A percentile compares a stretch with the other conserved stretches of the same genome.
Evolutionary conservation across 805 yeast species (phyloP).

Genomic region (Lachancea dasiensis): DNA sequence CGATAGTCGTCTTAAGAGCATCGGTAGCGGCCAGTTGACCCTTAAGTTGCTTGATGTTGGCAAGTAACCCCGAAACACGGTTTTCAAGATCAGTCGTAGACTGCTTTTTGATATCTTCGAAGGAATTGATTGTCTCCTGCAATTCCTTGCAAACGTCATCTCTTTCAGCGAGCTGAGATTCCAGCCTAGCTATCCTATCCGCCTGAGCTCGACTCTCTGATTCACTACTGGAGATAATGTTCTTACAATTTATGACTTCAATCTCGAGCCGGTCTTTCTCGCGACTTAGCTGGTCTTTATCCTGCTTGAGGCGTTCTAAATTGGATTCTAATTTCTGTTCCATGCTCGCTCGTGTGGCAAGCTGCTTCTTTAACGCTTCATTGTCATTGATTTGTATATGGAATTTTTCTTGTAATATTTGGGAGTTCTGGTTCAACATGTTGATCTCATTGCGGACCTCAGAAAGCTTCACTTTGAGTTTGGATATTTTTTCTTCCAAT

Average conservation of each 20-base stretch:
- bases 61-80: conserved; percentile 7
- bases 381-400: conserved; percentile 7
- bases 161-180: conserved; percentile 1
- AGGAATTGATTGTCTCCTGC: conserved; percentile 1
- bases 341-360: conserved; percentile 3
- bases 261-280: conserved; percentile 7
- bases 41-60: conserved; percentile 11
- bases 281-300: conserved; percentile 8
- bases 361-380: conserved; percentile 5
- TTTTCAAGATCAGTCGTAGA: conserved; percentile 7
- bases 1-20: conserved; percentile 4
- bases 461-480: conserved; percentile 15
- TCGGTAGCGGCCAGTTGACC: conserved; percentile 10
- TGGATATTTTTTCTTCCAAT: conserved; percentile 12
- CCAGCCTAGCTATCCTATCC: background rate
- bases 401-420: conserved; percentile 10
- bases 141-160: conserved; percentile 1
- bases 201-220: conserved; percentile 2
- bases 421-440: conserved; percentile 23
- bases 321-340: conserved; percentile 10
- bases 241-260: conserved; percentile 1
- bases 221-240: background rate
- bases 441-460: conserved; percentile 25
- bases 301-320: conserved; percentile 6
- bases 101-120: conserved; percentile 2